Evolutionary conservation across 768 basidiomycete species (phyloP).

Genomic region (Paxillus involutus): DNA sequence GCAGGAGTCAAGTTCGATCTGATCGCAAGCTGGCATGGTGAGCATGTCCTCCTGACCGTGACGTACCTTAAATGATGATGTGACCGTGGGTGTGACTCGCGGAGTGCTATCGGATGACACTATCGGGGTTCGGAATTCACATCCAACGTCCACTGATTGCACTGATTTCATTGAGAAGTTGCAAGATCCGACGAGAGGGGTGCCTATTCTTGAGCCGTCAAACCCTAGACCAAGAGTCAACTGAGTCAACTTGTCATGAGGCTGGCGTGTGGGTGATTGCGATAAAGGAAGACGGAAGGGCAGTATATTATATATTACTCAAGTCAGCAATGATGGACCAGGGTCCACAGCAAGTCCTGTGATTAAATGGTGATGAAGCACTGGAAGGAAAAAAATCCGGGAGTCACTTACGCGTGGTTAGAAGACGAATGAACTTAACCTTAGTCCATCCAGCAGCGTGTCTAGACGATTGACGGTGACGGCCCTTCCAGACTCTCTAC

Average conservation of each 20-base stretch:
- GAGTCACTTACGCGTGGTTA: background rate
- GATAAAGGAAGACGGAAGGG: too few relatives aligned
- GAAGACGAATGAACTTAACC: background rate
- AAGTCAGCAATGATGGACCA: background rate
- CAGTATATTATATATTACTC: background rate
- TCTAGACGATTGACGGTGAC: background rate
- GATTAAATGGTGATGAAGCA: background rate
- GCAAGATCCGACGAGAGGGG: background rate
- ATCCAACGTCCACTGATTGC: background rate
- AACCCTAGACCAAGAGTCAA: background rate
- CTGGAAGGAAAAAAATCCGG: background rate
- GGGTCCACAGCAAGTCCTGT: background rate
- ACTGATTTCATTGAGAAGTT: background rate
- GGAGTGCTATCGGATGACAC: background rate
- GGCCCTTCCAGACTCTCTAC: constrained; percentile 28
- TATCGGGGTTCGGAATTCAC: background rate
- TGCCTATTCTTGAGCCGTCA: background rate
- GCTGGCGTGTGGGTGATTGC: too few relatives aligned
- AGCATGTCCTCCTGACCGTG: background rate
- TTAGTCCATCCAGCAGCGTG: background rate
- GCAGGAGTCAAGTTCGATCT: too few relatives aligned
- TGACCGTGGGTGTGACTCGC: background rate
- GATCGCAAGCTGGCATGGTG: background rate
- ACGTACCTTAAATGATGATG: too few relatives aligned
- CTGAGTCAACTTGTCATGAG: too few relatives aligned